Base-by-base conservation (phyloP, 2,329 filamentous ascomycete genomes). In the Alternaria triticina region DNA sequence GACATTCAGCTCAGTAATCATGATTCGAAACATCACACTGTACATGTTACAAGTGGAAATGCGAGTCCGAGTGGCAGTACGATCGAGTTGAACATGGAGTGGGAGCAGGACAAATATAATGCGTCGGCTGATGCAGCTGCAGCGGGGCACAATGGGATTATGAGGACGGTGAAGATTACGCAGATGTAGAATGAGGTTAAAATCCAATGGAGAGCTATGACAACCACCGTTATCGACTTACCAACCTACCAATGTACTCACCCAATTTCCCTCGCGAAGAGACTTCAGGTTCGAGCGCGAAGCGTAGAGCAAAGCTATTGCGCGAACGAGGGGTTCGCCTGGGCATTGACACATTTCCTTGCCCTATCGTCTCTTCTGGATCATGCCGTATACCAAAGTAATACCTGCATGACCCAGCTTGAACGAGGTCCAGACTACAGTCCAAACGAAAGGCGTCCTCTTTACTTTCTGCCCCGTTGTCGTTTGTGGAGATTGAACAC, bases 1-100 rank as follows among this genome's bases (percentile, higher is more conserved):
- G 33, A n/a, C 5, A 36, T 36, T 2, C 33, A 36, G 33, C 33
- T 36, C 33, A 36, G 33, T n/a, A 36, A 36, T 36, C 33, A 36
- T 9, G 33, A 36, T 36, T 36, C 33, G 1, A 36, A 36, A 36
- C 33, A 36, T 0, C 33, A 36, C 2, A 36, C 61, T 36, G 43
- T 68, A n/a, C 57, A 65, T 36, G 45, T 57, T 8, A 60, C 50
- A 0, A 50, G 59, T 11, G 58, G 52, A 4, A 51, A 46, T 25
- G 52, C 56, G 58, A 69, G 67, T 56, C 67, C 54, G 7, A 57
- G 51, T 33, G 56, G 54, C 5, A 69, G 67, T 44, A 67, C 64
- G 15, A 52, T 50, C 9, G 59, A 46, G 17, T 57, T 67, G 50
- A 51, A 51, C 11, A 64, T 54, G 28, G 60, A 67, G 33, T 69